Percentiles rank a stretch among this genome's conserved stretches.
These are phyloP conservation scores for Naegleria gruberi DNA, from an alignment of 208 protist genomes.

Conservation along the genomic window DNA sequence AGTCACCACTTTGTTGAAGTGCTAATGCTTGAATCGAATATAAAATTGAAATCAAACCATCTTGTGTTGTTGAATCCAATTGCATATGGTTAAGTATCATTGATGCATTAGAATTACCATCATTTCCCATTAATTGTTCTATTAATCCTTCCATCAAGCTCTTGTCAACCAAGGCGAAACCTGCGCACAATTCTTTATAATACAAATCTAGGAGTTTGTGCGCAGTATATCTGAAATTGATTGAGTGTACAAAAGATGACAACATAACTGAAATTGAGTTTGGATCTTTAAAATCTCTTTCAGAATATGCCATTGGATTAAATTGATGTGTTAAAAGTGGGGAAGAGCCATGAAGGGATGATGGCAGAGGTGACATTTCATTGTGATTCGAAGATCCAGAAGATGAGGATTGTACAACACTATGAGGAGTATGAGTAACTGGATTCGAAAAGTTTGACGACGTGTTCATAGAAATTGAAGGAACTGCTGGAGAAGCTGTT, in stretches of 20 bases:
- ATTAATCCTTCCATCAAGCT: neutral
- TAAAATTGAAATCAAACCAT: neutral
- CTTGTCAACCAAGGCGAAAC: neutral
- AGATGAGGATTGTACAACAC: neutral
- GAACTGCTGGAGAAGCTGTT: neutral
- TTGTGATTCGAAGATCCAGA: neutral
- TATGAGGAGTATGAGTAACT: neutral
- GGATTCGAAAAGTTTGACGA: too few relatives aligned
- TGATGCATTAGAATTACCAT: neutral
- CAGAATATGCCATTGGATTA: neutral
- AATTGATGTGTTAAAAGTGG: neutral
- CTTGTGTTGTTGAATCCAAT: neutral
- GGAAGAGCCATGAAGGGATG: neutral
- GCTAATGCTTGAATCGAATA: neutral
- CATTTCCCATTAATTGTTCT: neutral
- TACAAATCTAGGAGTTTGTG: neutral
- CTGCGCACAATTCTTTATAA: conserved; percentile 1
- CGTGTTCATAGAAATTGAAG: neutral
- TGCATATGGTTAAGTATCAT: neutral
- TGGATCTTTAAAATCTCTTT: neutral
- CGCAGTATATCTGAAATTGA: neutral
- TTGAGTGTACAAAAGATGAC: neutral
- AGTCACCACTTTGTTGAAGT: neutral
- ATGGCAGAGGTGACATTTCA: neutral
- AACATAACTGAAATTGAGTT: neutral